Percentiles rank a stretch among this genome's conserved stretches.
Conservation (phyloP, 2,329 filamentous ascomycete species). For the Nannizzia gypsea region DNA sequence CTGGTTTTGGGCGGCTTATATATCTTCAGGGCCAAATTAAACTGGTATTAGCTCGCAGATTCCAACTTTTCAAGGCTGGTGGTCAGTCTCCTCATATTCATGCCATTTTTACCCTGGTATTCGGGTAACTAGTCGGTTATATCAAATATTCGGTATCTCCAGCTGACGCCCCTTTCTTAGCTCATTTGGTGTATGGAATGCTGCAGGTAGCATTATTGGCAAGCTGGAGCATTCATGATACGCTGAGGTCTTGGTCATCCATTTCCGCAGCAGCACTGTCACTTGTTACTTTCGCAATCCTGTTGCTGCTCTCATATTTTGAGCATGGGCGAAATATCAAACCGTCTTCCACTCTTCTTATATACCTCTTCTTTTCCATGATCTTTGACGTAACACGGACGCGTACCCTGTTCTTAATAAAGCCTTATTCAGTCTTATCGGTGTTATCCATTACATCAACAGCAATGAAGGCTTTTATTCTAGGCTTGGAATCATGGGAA, state of each 20-base stretch:
- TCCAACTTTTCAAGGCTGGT: background rate
- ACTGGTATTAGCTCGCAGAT: background rate
- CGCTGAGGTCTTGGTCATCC: background rate
- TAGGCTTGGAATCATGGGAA: background rate
- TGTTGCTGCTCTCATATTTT: conserved; percentile 4
- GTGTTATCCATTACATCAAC: background rate
- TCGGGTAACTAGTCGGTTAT: background rate
- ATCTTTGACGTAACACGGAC: conserved; percentile 31
- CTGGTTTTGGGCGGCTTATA: background rate
- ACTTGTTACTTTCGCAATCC: background rate
- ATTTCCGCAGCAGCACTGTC: background rate
- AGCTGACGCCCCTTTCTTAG: background rate
- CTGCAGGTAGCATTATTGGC: background rate
- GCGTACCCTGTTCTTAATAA: conserved; percentile 19
- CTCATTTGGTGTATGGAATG: background rate
- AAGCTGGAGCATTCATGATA: background rate
- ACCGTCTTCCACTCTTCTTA: conserved; percentile 32
- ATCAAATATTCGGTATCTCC: background rate
- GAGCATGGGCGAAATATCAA: conserved; percentile 30
- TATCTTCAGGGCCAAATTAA: background rate
- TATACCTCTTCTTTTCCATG: conserved; percentile 32
- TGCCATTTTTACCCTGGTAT: background rate
- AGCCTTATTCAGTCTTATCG: background rate
- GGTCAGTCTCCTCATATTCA: background rate
- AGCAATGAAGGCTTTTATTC: background rate